Base-by-base conservation (phyloP, 1,139 yeast genomes). In the Zygoascus sp. region DNA sequence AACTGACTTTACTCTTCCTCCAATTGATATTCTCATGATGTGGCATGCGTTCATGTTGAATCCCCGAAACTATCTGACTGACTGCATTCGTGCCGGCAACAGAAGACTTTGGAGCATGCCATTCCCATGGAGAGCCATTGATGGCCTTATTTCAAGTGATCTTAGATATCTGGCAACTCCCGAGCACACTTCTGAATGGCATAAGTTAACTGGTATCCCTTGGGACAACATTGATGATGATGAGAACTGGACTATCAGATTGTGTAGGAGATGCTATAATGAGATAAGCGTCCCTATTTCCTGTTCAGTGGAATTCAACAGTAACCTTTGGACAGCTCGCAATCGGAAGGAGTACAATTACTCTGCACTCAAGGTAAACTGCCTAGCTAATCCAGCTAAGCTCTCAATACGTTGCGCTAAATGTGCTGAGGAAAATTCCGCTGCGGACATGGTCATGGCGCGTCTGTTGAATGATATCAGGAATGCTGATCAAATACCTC, bases 11-110 rank as follows among this genome's bases (percentile, higher is more conserved):
- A 17, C 34, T 53, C 44, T 67, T 25, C 73, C 73, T 1, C 72
- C 72, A 1, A 52, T 69, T 38, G 75, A 70, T 50, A 65, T 71
- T 4, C 45, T 70, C 8, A 61, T 71, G 67, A 70, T 71, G 1
- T 72, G 75, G 75, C 74, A 72, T 53, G 52, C 69, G 3, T 64
- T 63, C 46, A 49, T 64, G 52, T 54, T 67, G 46, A 64, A 63
- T 41, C 70, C 70, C 1, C 53, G 54, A 22, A 51, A 65, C 0
- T 64, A 56, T 46, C 62, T 66, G 48, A 72, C 68, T 40, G 62
- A 61, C 22, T 61, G 64, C 32, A 46, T 55, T 10, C 59, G 71
- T 23, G 59, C 61, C 46, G 54, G 61, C 15, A 57, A 62, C 40
- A 37, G 50, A 16, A 47, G 53, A 45, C 58, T 69, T 49, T 60